Conservation (phyloP, 129 eudicot species). For the Arctium minus region DNA sequence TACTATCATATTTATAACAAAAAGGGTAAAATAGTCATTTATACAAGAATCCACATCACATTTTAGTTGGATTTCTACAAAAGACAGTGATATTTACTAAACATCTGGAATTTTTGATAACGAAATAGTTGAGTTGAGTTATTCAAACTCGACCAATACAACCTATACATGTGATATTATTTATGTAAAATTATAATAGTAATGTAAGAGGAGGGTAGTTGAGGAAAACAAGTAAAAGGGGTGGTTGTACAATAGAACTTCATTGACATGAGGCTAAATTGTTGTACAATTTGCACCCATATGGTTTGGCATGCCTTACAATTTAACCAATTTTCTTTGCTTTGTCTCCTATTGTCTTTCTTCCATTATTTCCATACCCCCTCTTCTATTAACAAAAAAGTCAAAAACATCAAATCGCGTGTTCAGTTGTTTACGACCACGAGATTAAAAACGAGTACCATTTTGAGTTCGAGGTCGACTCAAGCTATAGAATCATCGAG, state of each 20-base stretch:
- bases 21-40: not conserved
- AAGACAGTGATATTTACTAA: not conserved
- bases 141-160: not conserved
- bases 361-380: constrained; percentile 6
- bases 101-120: too few relatives aligned
- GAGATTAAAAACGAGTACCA: not conserved
- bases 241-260: constrained; percentile 10
- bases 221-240: constrained; percentile 12
- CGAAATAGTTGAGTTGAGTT: not conserved
- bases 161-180: too few relatives aligned
- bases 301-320: constrained; percentile 25
- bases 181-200: not conserved
- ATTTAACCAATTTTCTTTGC: not conserved
- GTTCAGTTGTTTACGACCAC: not conserved
- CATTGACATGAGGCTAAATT: constrained; percentile 22
- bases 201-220: constrained; percentile 13
- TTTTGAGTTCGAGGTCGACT: not conserved
- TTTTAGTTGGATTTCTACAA: not conserved
- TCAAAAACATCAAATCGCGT: not conserved
- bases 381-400: not conserved
- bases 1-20: too few relatives aligned
- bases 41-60: not conserved
- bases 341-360: constrained; percentile 24
- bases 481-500: not conserved
- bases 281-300: constrained; percentile 18